These are phyloP conservation scores for Mytilinidion resinicola DNA, from an alignment of 495 filamentous ascomycete species.

Conservation along the genomic window DNA sequence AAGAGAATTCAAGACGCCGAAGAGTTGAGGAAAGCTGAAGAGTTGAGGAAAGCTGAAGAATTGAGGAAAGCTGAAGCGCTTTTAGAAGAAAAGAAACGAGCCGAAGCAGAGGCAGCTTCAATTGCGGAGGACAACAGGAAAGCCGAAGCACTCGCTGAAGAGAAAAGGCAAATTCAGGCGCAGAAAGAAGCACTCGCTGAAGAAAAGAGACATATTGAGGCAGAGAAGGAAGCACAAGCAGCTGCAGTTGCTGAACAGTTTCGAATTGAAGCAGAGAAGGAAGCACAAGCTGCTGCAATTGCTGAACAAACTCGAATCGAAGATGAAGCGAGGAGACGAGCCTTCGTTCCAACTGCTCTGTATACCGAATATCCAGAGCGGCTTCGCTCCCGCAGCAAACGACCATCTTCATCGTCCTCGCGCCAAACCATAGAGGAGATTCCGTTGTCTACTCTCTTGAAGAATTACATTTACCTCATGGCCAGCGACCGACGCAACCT, in stretches of 20 bases:
- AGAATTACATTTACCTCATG: constrained; percentile 62
- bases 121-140: constrained; percentile 1
- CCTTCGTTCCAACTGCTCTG: neutral
- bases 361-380: neutral
- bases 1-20: constrained; percentile 5
- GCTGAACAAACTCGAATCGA: constrained; percentile 9
- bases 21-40: constrained; percentile 15
- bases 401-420: neutral
- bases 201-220: constrained; percentile 25
- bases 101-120: neutral
- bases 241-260: constrained; percentile 32
- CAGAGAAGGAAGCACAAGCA: constrained; percentile 36
- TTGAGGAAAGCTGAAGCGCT: neutral
- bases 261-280: neutral
- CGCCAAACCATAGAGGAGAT: constrained; percentile 19
- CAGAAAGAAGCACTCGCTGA: neutral
- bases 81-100: neutral
- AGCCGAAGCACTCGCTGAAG: neutral
- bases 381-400: constrained; percentile 5
- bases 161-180: neutral
- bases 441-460: constrained; percentile 45
- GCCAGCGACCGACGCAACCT: constrained; percentile 67
- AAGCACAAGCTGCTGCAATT: constrained; percentile 10
- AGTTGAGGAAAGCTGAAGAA: constrained; percentile 1
- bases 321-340: neutral